phyloP scores from a whole-genome alignment of 441 rosid genomes.

The Populus hybrid region DNA sequence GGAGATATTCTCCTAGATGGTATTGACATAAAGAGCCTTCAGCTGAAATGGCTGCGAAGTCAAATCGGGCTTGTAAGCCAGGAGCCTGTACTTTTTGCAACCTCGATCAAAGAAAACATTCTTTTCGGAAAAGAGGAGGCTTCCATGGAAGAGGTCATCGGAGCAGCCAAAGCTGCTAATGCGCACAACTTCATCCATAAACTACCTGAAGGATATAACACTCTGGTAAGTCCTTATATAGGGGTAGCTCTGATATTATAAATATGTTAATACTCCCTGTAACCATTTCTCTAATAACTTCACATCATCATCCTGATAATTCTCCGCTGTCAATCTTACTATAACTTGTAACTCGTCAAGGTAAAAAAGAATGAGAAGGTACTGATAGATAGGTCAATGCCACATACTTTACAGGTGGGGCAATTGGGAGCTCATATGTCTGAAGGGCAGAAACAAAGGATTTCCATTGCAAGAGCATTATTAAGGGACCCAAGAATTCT shows the following conservation, averaged over 20 bases:
- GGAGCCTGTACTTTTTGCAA: slow-evolving; percentile 28
- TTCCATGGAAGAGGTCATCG: slow-evolving; percentile 27
- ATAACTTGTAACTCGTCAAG: too few species aligned
- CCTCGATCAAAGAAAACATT: slow-evolving; percentile 38
- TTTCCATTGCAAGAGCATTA: too few species aligned
- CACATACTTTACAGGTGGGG: slow-evolving; percentile 22
- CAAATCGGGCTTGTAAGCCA: slow-evolving; percentile 45
- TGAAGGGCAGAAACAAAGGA: too few species aligned
- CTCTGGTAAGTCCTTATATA: slow-evolving; percentile 16
- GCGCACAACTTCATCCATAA: slow-evolving; percentile 30
- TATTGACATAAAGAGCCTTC: slow-evolving; percentile 20
- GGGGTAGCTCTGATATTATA: too few species aligned
- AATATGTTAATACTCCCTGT: too few species aligned
- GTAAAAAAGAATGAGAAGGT: not conserved
- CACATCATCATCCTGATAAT: not conserved
- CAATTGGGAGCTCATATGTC: slow-evolving; percentile 21
- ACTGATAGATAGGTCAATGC: too few species aligned
- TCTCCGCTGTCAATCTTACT: too few species aligned
- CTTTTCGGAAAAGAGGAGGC: slow-evolving; percentile 35
- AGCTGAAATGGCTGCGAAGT: slow-evolving; percentile 38
- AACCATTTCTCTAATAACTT: too few species aligned
- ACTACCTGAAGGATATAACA: slow-evolving; percentile 25
- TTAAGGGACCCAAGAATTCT: too few species aligned
- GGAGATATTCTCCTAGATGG: slow-evolving; percentile 41
- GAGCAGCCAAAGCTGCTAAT: slow-evolving; percentile 36